Base-by-base conservation (phyloP, 202 grass and related monocot genomes). In the Zizania palustris region DNA sequence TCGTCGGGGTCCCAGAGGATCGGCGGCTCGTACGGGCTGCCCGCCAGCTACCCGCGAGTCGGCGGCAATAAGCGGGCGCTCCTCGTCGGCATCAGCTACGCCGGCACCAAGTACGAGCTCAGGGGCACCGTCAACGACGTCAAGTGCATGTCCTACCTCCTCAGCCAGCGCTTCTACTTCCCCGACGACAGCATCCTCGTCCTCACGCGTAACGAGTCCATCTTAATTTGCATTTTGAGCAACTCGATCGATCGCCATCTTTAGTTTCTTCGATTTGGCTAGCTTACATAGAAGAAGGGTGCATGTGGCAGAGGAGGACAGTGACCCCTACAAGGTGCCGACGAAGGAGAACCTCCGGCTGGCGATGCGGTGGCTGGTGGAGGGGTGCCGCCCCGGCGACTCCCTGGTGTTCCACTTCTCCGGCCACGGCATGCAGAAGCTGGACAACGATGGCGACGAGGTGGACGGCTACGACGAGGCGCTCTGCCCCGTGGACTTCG, bases 321-420 rank as follows among this genome's bases (percentile, higher is more conserved):
- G 28, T 28, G 28, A 28, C 28, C 28, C 28, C 1, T 28, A 4
- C 3, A 81, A 56, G 61, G 42, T 62, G 36, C 94, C 94, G 60
- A 97, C 76, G 7, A 82, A 84, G 75, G 38, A 45, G 20, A 97
- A 93, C 89, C 66, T 97, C 19, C 21, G 65, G 44, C 77, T 65
- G 4, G 93, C 88, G 36, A 89, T 97, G 93, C 77, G 67, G 70
- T 97, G 93, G 93, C 85, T 97, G 15, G 86, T 97, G 75, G 73
- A 75, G n/a, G 93, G 78, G 8, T 60, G 78, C 63, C 20, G n/a
- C 51, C 46, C 63, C 0, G 90, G 93, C 0, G 88, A 97, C 77
- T 97, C 93, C 0, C 84, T 97, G 62, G 81, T 97, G 75, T 91
- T 93, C 82, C 90, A 93, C 71, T 97, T 89, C 88, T 97, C 93